Base-by-base conservation (phyloP, 352 stramenopile genomes). In the Phytopythium chamaehyphon region DNA sequence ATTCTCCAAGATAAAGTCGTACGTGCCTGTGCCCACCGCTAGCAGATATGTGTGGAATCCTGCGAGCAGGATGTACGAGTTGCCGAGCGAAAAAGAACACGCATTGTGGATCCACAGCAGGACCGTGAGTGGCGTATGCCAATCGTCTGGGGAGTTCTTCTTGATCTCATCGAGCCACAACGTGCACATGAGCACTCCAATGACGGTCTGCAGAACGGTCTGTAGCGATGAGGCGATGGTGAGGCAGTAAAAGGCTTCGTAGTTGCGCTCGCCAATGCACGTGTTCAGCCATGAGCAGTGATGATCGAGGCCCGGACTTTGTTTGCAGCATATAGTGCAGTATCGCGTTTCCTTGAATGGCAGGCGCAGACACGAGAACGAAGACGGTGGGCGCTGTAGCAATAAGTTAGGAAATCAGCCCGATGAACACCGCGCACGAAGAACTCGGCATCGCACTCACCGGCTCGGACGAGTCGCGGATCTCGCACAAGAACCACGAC, bases 231-330 rank as follows among this genome's bases (percentile, higher is more conserved):
- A 67, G 15, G 71, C 66, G 16, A 87, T 55, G 15, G 93, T 82
- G 12, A 95, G 58, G 21, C 64, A 76, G 59, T 90, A 95, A 47
- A 95, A 95, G 6, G 83, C 66, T 47, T 86, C 81, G 51, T 87
- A 79, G 63, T 88, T 90, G 54, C 69, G 71, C 42, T 62, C 66
- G 40, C 91, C 91, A 33, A 98, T 88, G 66, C 94, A 98, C 38
- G 90, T 98, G 65, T 98, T 98, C 49, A 98, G 78, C 86, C 90
- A 96, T 42, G 86, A 78, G 67, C 94, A 98, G 72, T 98, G 94
- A 76, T 98, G 93, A 70, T 98, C 93, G 65, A 98, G 98, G 46
- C 83, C 78, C 15, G 69, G 66, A 26, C 80, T 92, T 47, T 70
- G 88, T 55, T 95, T 95, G 62, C 73, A 84, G 64, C 85, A 93